Conservation (phyloP, 768 basidiomycete species). For the Lentinula edodes region DNA sequence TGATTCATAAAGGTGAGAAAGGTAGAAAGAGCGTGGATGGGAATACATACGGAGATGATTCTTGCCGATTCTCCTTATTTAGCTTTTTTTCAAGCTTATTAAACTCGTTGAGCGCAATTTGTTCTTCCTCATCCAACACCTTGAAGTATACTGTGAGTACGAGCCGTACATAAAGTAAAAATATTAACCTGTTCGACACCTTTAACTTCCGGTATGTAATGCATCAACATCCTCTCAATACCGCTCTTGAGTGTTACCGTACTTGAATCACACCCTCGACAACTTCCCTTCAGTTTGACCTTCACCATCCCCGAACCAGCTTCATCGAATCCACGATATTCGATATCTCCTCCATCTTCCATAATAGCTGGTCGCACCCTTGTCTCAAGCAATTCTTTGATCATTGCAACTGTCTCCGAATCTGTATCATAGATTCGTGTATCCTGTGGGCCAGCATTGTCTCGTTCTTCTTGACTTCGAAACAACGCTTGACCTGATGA, state of each 20-base stretch:
- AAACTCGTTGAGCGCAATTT: conserved; percentile 83
- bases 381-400: conserved; percentile 95
- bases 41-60: conserved; percentile 32
- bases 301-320: conserved; percentile 73
- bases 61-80: conserved; percentile 31
- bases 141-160: conserved; percentile 22
- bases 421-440: conserved; percentile 92
- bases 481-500: conserved; percentile 87
- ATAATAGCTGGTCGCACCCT: conserved; percentile 94
- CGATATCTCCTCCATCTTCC: conserved; percentile 99
- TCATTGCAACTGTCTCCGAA: conserved; percentile 97
- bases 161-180: not conserved
- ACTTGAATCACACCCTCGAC: conserved; percentile 91
- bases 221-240: conserved; percentile 98
- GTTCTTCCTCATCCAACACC: conserved; percentile 89
- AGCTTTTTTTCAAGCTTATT: conserved; percentile 78
- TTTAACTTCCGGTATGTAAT: conserved; percentile 96
- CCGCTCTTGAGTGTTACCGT: conserved; percentile 94
- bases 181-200: conserved; percentile 75
- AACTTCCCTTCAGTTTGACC: conserved; percentile 94
- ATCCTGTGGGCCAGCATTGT: conserved; percentile 85
- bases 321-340: conserved; percentile 88
- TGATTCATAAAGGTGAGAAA: conserved; percentile 19
- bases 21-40: conserved; percentile 1
- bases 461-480: conserved; percentile 72